Evolutionary conservation across 495 filamentous ascomycete genomes (phyloP).

Genomic region (Bacidia gigantensis): DNA sequence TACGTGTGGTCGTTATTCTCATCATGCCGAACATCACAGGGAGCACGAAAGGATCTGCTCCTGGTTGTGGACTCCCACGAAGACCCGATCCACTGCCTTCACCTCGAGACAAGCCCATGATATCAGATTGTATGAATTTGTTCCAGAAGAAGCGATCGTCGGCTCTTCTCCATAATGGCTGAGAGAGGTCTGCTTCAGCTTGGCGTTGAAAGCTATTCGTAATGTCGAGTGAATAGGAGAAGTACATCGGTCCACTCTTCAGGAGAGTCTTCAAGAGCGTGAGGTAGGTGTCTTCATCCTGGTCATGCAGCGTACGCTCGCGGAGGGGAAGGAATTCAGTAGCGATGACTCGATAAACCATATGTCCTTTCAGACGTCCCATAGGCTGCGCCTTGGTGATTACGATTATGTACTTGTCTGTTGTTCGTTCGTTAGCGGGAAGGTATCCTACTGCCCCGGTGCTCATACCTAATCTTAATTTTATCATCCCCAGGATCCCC

Average conservation of each 20-base stretch:
- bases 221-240: slow-evolving; percentile 89
- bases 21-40: slow-evolving; percentile 92
- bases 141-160: slow-evolving; percentile 99
- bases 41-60: slow-evolving; percentile 82
- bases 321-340: slow-evolving; percentile 92
- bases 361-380: slow-evolving; percentile 80
- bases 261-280: slow-evolving; percentile 62
- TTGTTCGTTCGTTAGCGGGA: slow-evolving; percentile 14
- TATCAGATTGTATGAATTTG: slow-evolving; percentile 72
- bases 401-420: slow-evolving; percentile 95
- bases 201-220: slow-evolving; percentile 94
- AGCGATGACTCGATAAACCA: slow-evolving; percentile 78
- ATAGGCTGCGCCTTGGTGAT: slow-evolving; percentile 90
- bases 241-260: slow-evolving; percentile 83
- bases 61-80: slow-evolving; percentile 54
- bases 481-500: slow-evolving; percentile 85
- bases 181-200: slow-evolving; percentile 48
- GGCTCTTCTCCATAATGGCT: slow-evolving; percentile 78
- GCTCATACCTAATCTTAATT: slow-evolving; percentile 68
- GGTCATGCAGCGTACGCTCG: slow-evolving; percentile 79
- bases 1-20: slow-evolving; percentile 63
- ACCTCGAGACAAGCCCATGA: slow-evolving; percentile 68
- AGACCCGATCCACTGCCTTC: slow-evolving; percentile 20
- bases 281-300: slow-evolving; percentile 85
- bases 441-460: too few relatives aligned